A percentile compares a stretch with the other conserved stretches of the same genome.
Evolutionary conservation across 768 basidiomycete species (phyloP).

Genomic region (Rhizopogon vesiculosus): DNA sequence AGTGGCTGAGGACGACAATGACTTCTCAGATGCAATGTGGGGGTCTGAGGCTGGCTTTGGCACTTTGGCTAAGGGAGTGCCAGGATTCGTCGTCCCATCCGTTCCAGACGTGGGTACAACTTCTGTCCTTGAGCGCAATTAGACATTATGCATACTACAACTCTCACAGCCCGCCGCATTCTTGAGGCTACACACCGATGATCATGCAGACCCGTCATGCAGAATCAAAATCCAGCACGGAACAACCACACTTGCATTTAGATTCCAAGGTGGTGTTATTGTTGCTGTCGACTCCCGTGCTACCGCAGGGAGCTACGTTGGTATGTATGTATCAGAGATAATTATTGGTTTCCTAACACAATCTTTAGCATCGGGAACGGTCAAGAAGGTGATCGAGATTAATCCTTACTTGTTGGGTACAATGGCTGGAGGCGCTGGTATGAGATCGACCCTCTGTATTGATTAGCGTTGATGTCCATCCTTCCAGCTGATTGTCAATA

Average conservation of each 20-base stretch:
- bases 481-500: constrained; percentile 85
- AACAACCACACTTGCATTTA: constrained; percentile 96
- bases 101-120: constrained; percentile 64
- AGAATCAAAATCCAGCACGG: constrained; percentile 98
- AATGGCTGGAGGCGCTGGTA: constrained; percentile 98
- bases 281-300: constrained; percentile 99
- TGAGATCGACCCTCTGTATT: constrained; percentile 18
- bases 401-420: constrained; percentile 98
- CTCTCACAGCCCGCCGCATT: constrained; percentile 77
- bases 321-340: constrained; percentile 38
- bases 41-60: constrained; percentile 84
- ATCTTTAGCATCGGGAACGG: constrained; percentile 81
- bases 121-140: not conserved
- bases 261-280: constrained; percentile 94
- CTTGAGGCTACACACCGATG: constrained; percentile 90
- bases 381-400: constrained; percentile 99
- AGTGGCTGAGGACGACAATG: constrained; percentile 54
- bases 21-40: constrained; percentile 68
- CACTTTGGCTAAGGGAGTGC: constrained; percentile 63
- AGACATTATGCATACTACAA: constrained; percentile 4
- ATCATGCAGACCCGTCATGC: constrained; percentile 90
- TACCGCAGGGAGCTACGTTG: constrained; percentile 95
- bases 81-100: constrained; percentile 66
- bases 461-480: constrained; percentile 2
- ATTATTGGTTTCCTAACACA: not conserved